Base-by-base conservation (phyloP, 1,139 yeast species). In the Yamadazyma diospyri region DNA sequence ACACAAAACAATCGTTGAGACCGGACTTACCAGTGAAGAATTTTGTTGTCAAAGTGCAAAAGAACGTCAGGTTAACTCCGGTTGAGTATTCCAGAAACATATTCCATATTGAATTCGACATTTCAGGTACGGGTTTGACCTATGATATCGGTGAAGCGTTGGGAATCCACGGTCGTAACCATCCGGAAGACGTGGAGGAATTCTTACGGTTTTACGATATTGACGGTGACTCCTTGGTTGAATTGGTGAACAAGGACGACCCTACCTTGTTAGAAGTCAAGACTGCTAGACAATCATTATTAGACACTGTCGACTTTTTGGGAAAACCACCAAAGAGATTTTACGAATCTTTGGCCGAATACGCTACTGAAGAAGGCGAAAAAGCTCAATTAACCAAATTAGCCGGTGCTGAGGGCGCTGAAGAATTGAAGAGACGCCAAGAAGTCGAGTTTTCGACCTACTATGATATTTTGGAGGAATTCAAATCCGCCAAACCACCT, bases 311-410 rank as follows among this genome's bases (percentile, higher is more conserved):
- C 40, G 98, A 92, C 57, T 63, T 92, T 45, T 81, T 89, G 47
- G 98, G 98, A 49, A 89, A 88, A 57, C 97, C 97, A 37, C 95
- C 95, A 36, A 92, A 92, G 76, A 77, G 88, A 59, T 92, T 92
- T 62, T 89, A 85, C 59, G 97, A 89, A 61, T 59, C 83, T 2
- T 72, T 92, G 52, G 80, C 89, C 19, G 75, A 71, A 33, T 85
- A 58, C 60, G 94, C 96, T 9, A 61, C 76, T 14, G 83, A 87
- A 46, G 81, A 73, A 26, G 68, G 65, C 38, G 89, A 89, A 53
- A 77, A 72, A 61, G 74, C 72, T 28, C 64, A 69, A 21, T 69
- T 89, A 44, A 72, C 73, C 45, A 72, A 70, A 34, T 66, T 89
- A 41, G 82, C 82, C 11, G 72, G 88, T 29, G 72, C 87, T 27